Evolutionary conservation across 805 yeast species (phyloP).

Genomic region (Kockiozyma suomiensis): DNA sequence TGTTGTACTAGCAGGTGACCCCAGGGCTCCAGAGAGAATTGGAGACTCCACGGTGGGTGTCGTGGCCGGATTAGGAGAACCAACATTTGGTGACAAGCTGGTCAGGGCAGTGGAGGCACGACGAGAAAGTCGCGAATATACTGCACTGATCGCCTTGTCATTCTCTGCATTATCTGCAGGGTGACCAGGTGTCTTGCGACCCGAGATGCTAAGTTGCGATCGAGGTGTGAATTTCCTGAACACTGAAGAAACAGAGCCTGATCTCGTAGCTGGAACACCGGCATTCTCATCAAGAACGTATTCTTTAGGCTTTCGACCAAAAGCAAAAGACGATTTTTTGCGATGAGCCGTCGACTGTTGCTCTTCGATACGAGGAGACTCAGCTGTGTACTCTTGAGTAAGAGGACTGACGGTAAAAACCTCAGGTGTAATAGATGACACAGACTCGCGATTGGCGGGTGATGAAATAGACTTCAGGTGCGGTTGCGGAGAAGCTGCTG

Average conservation of each 20-base stretch:
- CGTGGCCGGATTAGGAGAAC: conserved; percentile 1
- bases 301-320: conserved; percentile 13
- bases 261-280: neutral
- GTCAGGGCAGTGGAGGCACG: conserved; percentile 14
- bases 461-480: neutral
- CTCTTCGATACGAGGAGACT: neutral
- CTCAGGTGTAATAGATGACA: conserved; percentile 11
- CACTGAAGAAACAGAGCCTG: conserved; percentile 12
- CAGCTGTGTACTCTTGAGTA: neutral
- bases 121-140: conserved; percentile 8
- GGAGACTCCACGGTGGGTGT: conserved; percentile 6
- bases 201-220: conserved; percentile 4
- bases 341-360: neutral
- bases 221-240: conserved; percentile 17
- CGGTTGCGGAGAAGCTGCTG: neutral
- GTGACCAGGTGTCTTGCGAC: neutral
- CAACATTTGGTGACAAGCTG: conserved; percentile 17
- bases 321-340: conserved; percentile 14
- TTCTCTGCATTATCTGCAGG: neutral
- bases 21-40: neutral
- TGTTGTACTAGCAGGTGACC: conserved; percentile 9
- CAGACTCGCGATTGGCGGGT: conserved; percentile 4
- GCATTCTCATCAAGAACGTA: conserved; percentile 4
- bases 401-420: conserved; percentile 4
- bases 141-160: conserved; percentile 7